Conservation (phyloP, 306 rosid genomes). For the Trichosanthes cucumerina region DNA sequence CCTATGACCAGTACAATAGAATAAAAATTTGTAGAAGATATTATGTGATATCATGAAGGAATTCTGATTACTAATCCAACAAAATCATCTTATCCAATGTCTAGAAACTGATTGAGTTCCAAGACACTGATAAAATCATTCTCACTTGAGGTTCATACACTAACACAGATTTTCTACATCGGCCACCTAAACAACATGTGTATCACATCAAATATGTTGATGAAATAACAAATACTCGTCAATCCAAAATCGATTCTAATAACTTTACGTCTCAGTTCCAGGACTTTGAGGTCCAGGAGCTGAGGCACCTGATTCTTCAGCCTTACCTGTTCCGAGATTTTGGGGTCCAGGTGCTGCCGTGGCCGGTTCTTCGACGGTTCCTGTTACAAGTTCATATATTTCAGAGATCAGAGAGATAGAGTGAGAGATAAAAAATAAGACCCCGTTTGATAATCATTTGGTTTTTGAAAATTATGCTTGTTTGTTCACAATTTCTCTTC, state of each 20-base stretch:
- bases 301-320: conserved; percentile 28
- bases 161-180: not conserved
- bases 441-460: too few relatives aligned
- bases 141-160: not conserved
- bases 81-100: not conserved
- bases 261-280: conserved; percentile 21
- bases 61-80: not conserved
- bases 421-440: not conserved
- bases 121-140: not conserved
- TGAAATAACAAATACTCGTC: not conserved
- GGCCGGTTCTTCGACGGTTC: conserved; percentile 18
- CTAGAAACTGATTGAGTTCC: not conserved
- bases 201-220: not conserved
- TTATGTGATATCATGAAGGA: not conserved
- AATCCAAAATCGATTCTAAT: not conserved
- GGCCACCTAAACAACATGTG: not conserved
- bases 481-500: too few relatives aligned
- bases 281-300: not conserved
- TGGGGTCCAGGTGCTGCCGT: conserved; percentile 27
- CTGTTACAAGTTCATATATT: conserved; percentile 15
- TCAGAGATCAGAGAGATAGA: conserved; percentile 3
- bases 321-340: conserved; percentile 20
- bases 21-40: not conserved
- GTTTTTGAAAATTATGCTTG: too few relatives aligned
- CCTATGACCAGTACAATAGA: too few relatives aligned